Base-by-base conservation (phyloP, 139 green algal species). In the Yamagishiella unicocca region DNA sequence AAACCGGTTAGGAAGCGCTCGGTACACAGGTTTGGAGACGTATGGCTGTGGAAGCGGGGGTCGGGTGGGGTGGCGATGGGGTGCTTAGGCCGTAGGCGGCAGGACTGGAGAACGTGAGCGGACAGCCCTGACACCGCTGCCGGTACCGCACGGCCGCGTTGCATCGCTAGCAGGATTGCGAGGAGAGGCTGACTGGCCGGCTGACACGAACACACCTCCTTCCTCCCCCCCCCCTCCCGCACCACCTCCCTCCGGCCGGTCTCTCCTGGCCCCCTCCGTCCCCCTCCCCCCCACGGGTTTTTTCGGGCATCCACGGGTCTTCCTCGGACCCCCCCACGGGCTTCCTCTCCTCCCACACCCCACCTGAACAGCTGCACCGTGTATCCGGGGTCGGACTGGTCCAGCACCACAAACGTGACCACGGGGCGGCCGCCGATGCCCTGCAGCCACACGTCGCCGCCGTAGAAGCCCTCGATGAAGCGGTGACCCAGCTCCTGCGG, bases 391-490 rank as follows among this genome's bases (percentile, higher is more conserved):
- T 89, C 79, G 3, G 67, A 84, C 70, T 92, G 89, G 75, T 88
- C 84, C 38, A 79, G 43, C n/a, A 86, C 80, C 43, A 54, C 43
- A 25, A 86, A 77, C 19, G 62, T 86, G 10, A 77, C 80, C n/a
- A 76, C 62, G 4, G 80, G 80, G 6, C 80, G 80, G 2, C 80
- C 80, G 43, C 64, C 80, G 22, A 78, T 78, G 40, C 80, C 80
- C 80, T 85, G 75, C 50, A 90, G 85, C 77, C 80, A 78, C n/a
- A 80, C 53, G 33, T 85, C 83, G 10, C 71, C 71, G 14, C 83
- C 84, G 77, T 88, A 92, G 67, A 80, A 92, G 55, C 76, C 83
- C 43, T 88, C 68, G 22, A 92, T 25, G 78, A 89, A 92, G 25
- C 62, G 38, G 53, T 88, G 75, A 25, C 88, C 88, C 50, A 92